phyloP scores from a whole-genome alignment of 208 protist genomes.

The Trypanosoma lewisi region DNA sequence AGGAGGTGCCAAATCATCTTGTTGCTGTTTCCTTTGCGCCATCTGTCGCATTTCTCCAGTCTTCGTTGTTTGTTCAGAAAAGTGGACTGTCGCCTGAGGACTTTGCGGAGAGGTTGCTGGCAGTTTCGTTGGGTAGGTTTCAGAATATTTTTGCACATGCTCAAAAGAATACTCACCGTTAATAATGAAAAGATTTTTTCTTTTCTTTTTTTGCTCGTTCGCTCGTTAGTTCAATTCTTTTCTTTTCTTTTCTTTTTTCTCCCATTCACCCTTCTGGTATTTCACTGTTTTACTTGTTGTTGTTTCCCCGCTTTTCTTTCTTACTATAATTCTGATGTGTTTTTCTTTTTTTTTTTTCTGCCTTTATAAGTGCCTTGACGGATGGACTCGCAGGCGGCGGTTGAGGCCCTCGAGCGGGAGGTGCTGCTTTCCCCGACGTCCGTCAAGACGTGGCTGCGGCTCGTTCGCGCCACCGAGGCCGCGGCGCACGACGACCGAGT shows the following conservation, averaged over 20 bases:
- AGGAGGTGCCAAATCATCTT: slow-evolving; percentile 5
- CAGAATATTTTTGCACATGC: slow-evolving; percentile 7
- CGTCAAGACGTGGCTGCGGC: slow-evolving; percentile 68
- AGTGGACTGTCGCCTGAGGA: slow-evolving; percentile 19
- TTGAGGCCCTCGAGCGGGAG: slow-evolving; percentile 69
- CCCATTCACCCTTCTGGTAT: background rate
- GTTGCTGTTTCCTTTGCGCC: slow-evolving; percentile 28
- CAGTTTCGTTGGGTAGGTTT: slow-evolving; percentile 8
- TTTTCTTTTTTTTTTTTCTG: slow-evolving; percentile 1
- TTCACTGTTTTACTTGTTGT: background rate
- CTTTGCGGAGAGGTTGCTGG: slow-evolving; percentile 21
- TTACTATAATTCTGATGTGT: background rate
- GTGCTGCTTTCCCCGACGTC: slow-evolving; percentile 43
- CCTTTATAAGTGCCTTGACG: slow-evolving; percentile 3
- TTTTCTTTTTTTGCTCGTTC: background rate
- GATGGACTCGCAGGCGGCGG: slow-evolving; percentile 11
- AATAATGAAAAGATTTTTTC: too few species aligned
- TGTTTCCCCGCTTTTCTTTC: background rate
- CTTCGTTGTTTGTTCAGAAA: slow-evolving; percentile 11
- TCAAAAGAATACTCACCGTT: background rate
- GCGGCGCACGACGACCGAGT: slow-evolving; percentile 22
- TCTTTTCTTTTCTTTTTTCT: background rate
- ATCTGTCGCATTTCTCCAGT: slow-evolving; percentile 17
- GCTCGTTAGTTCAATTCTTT: too few species aligned
- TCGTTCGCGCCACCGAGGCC: slow-evolving; percentile 29